Conservation (phyloP, 805 yeast species). For the Zygosaccharomyces lentus region DNA sequence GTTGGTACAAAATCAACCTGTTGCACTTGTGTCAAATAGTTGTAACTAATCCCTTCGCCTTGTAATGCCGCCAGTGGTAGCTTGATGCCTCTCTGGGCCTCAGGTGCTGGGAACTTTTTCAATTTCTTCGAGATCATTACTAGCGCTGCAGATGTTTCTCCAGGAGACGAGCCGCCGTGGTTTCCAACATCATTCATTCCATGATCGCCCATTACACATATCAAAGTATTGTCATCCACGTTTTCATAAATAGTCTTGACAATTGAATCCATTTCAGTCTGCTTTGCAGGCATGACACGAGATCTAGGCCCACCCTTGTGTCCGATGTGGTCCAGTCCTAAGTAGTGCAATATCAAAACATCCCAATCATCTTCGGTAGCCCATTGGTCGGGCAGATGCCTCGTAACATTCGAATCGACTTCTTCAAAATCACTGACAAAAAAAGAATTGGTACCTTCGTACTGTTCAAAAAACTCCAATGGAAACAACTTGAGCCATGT, state of each 20-base stretch:
- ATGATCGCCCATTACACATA: slow-evolving; percentile 86
- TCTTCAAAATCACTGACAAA: slow-evolving; percentile 93
- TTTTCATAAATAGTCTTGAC: slow-evolving; percentile 48
- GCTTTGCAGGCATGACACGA: slow-evolving; percentile 75
- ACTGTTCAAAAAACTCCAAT: slow-evolving; percentile 47
- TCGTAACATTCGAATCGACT: slow-evolving; percentile 88
- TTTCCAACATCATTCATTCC: slow-evolving; percentile 96
- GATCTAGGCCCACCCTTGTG: slow-evolving; percentile 93
- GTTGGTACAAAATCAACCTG: slow-evolving; percentile 97
- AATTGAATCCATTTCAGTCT: slow-evolving; percentile 77
- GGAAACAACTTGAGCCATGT: slow-evolving; percentile 96
- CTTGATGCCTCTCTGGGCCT: slow-evolving; percentile 11
- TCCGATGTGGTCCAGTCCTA: slow-evolving; percentile 96
- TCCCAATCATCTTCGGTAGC: slow-evolving; percentile 58
- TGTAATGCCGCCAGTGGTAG: slow-evolving; percentile 12
- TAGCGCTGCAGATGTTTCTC: slow-evolving; percentile 88
- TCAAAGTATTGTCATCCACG: slow-evolving; percentile 48
- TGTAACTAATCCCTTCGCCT: slow-evolving; percentile 45
- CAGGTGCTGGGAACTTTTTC: slow-evolving; percentile 23
- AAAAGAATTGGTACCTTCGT: slow-evolving; percentile 89
- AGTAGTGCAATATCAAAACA: slow-evolving; percentile 77
- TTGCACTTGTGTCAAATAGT: slow-evolving; percentile 55
- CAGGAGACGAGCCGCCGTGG: slow-evolving; percentile 92
- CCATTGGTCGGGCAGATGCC: slow-evolving; percentile 69
- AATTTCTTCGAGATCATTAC: slow-evolving; percentile 64